Percentiles rank a stretch among this genome's conserved stretches.
phyloP scores from a whole-genome alignment of 495 filamentous ascomycete genomes.

The Xylaria nigripes region DNA sequence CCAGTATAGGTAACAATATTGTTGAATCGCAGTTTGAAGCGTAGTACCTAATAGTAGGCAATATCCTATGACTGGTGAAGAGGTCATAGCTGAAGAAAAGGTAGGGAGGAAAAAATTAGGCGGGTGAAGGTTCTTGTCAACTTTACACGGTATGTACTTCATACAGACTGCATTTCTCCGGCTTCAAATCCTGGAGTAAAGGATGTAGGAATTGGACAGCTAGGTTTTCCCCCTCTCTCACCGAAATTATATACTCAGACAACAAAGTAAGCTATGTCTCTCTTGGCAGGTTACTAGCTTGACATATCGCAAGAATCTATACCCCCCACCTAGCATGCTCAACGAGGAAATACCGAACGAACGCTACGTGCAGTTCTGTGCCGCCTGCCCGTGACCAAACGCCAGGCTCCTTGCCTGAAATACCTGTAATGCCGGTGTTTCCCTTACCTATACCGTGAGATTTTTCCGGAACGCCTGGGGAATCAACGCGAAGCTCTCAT shows the following conservation, averaged over 20 bases:
- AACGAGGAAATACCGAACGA: constrained; percentile 13
- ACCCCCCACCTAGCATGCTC: constrained; percentile 9
- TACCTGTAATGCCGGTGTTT: constrained; percentile 11
- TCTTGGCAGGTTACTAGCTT: constrained; percentile 2
- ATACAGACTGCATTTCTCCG: constrained; percentile 8
- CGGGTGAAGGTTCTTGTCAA: constrained; percentile 4
- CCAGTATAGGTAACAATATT: no score
- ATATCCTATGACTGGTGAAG: no score
- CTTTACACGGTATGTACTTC: constrained; percentile 15
- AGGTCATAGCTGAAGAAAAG: background rate
- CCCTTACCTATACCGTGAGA: constrained; percentile 10
- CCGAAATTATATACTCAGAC: constrained; percentile 17
- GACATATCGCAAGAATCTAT: constrained; percentile 14
- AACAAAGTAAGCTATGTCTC: background rate
- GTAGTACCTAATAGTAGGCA: no score
- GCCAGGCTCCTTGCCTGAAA: constrained; percentile 19
- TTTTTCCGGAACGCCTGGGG: constrained; percentile 21
- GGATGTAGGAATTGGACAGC: background rate
- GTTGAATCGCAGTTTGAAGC: no score
- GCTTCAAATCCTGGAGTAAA: constrained; percentile 6
- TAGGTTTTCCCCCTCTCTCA: background rate
- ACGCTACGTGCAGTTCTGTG: constrained; percentile 7
- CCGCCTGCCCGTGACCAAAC: constrained; percentile 14
- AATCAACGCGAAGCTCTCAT: constrained; percentile 7
- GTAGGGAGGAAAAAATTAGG: background rate